These are phyloP conservation scores for Zalaria obscura DNA, from an alignment of 2,329 filamentous ascomycete genomes.

Conservation along the genomic window DNA sequence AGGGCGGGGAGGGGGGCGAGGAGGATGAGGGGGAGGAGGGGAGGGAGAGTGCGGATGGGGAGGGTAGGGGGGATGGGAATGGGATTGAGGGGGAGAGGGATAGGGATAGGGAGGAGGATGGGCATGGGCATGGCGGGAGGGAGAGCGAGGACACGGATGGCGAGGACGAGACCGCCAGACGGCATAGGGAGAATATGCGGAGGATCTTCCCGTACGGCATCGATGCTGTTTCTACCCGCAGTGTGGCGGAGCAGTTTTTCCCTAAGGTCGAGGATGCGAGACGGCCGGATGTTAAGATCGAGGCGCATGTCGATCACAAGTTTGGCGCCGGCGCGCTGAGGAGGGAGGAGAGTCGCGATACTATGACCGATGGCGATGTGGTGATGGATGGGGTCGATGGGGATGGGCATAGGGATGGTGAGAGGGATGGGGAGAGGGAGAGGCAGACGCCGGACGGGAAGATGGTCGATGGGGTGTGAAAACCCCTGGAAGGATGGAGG, in stretches of 20 bases:
- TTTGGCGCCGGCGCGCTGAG: too few species aligned
- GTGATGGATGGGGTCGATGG: not conserved
- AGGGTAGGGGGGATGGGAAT: not conserved
- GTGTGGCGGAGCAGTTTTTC: slow-evolving; percentile 11
- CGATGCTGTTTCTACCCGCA: slow-evolving; percentile 5
- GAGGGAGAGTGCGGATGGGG: not conserved
- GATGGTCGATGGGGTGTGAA: too few species aligned
- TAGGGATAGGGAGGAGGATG: too few species aligned
- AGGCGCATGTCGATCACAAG: not conserved
- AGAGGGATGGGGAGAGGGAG: not conserved
- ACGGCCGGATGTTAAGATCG: slow-evolving; percentile 3
- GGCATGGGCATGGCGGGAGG: not conserved
- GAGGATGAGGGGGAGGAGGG: not conserved
- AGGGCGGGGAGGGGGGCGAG: not conserved
- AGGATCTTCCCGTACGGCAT: slow-evolving; percentile 14
- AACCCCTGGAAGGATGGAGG: not conserved
- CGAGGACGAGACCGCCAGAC: slow-evolving; percentile 10
- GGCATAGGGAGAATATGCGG: slow-evolving; percentile 16
- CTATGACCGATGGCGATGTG: not conserved
- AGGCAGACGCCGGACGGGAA: not conserved
- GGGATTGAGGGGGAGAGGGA: not conserved
- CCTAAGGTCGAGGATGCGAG: slow-evolving; percentile 3
- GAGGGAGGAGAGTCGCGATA: not conserved
- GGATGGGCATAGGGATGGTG: not conserved
- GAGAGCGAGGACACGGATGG: slow-evolving; percentile 4